Evolutionary conservation across 192 early-diverging fungal genomes (phyloP).

Genomic region (Gamsiella multidivaricata): DNA sequence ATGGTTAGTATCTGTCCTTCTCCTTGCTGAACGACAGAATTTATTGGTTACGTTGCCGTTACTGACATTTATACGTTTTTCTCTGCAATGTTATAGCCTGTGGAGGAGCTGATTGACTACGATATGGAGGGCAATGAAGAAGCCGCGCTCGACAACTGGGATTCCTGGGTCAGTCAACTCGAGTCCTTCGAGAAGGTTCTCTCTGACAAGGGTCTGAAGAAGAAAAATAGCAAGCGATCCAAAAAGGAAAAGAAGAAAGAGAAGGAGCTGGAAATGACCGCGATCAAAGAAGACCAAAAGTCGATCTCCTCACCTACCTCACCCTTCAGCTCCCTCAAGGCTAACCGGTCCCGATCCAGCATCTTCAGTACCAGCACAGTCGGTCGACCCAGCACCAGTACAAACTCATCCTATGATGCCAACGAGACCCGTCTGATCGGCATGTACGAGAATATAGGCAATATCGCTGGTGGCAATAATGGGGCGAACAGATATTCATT

Average conservation of each 20-base stretch:
- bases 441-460: neutral
- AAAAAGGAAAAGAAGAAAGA: conserved; percentile 19
- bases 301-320: neutral
- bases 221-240: conserved; percentile 17
- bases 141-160: conserved; percentile 38
- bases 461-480: too few relatives aligned
- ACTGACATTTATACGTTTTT: too few relatives aligned
- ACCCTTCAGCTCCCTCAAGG: conserved; percentile 11
- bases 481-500: conserved; percentile 24
- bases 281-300: neutral
- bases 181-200: conserved; percentile 51
- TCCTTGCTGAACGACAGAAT: neutral
- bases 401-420: neutral
- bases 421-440: conserved; percentile 1
- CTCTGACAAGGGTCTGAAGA: conserved; percentile 41
- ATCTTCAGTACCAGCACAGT: conserved; percentile 19
- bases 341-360: conserved; percentile 22
- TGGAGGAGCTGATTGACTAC: conserved; percentile 17
- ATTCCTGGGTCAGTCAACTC: conserved; percentile 53
- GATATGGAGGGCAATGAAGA: conserved; percentile 6
- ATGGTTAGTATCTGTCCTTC: conserved; percentile 17
- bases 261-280: neutral
- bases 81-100: conserved; percentile 17
- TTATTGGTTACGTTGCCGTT: too few relatives aligned
- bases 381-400: conserved; percentile 4